phyloP scores from a whole-genome alignment of 306 rosid species.

The Ceratonia siliqua region DNA sequence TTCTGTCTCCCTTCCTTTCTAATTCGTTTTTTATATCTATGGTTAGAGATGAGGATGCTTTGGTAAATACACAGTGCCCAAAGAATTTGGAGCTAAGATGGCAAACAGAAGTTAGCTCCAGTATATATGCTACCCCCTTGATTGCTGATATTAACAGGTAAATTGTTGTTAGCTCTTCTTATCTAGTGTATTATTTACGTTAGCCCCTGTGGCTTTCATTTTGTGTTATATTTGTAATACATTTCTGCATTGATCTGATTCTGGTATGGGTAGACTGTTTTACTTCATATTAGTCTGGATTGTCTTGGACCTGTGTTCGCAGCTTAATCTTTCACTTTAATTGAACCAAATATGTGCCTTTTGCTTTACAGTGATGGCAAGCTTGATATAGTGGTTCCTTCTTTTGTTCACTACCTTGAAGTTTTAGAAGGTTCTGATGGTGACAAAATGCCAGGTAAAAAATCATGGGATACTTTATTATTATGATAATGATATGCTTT shows the following conservation, averaged over 20 bases:
- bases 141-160: slow-evolving; percentile 94
- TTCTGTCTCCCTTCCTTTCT: not conserved
- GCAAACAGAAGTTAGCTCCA: slow-evolving; percentile 98
- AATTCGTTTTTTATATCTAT: not conserved
- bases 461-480: slow-evolving; percentile 4
- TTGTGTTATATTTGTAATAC: not conserved
- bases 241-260: slow-evolving; percentile 1
- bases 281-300: slow-evolving; percentile 5
- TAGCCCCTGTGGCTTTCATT: not conserved
- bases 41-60: slow-evolving; percentile 87
- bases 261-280: slow-evolving; percentile 12
- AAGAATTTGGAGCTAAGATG: slow-evolving; percentile 93
- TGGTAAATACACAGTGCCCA: slow-evolving; percentile 83
- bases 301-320: not conserved
- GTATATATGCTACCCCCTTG: slow-evolving; percentile 93
- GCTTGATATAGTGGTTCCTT: slow-evolving; percentile 92
- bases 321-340: not conserved
- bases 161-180: slow-evolving; percentile 1
- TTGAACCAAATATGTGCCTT: not conserved
- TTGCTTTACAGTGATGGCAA: slow-evolving; percentile 84
- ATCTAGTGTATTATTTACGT: not conserved
- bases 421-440: slow-evolving; percentile 98
- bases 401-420: slow-evolving; percentile 96
- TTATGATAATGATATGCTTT: slow-evolving; percentile 4
- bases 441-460: slow-evolving; percentile 90